Conservation (phyloP, 2,329 filamentous ascomycete species). For the Arthroderma sp. region DNA sequence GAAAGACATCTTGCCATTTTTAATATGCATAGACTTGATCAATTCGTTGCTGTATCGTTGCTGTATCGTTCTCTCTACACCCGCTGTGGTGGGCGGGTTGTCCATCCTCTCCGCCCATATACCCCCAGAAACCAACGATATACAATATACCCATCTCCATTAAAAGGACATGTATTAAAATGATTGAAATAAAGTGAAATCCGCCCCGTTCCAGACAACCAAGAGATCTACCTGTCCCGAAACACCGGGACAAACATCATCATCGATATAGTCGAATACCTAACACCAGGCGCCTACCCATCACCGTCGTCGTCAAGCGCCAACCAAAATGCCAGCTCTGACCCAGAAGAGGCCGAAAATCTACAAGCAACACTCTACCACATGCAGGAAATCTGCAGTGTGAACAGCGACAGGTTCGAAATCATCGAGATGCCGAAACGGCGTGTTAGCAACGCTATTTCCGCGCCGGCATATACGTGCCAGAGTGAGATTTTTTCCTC, state of each 20-base stretch:
- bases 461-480: constrained; percentile 7
- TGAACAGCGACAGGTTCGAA: constrained; percentile 49
- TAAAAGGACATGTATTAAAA: background rate
- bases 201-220: constrained; percentile 38
- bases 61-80: background rate
- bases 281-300: constrained; percentile 29
- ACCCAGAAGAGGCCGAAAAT: constrained; percentile 38
- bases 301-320: constrained; percentile 10
- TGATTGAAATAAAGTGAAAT: constrained; percentile 10
- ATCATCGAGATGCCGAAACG: constrained; percentile 49
- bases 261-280: constrained; percentile 75
- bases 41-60: background rate
- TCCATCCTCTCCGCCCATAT: background rate
- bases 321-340: background rate
- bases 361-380: constrained; percentile 53
- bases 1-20: background rate
- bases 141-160: background rate
- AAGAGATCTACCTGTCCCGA: constrained; percentile 81
- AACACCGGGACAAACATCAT: constrained; percentile 77
- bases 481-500: constrained; percentile 11
- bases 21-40: background rate
- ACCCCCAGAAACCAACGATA: background rate
- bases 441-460: constrained; percentile 35
- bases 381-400: constrained; percentile 55
- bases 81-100: background rate